Evolutionary conservation across 495 filamentous ascomycete genomes (phyloP), one percentile per base, ranked within the genome.

Genomic region (Acidiella bohemica): DNA sequence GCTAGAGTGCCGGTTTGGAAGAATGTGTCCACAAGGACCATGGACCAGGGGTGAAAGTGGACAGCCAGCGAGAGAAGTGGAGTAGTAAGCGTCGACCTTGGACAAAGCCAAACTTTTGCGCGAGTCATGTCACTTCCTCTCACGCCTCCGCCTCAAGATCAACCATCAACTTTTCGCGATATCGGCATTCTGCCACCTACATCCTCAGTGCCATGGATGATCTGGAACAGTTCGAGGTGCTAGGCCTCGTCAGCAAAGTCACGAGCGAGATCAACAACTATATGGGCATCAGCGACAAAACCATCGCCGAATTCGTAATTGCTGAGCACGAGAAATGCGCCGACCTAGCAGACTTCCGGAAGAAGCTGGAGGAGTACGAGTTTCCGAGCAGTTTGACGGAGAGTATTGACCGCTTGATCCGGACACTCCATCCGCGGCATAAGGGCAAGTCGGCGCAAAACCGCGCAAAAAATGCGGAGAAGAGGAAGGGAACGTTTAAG

Each of bases 241-340:
- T 96, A 44, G 92, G 84, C 46, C 75, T 97, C 42, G 86, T 96
- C 46, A 87, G 84, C 32, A 93, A 88, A 60, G 84, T 97, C 50
- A 93, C 84, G 25, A 84, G 78, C 22, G 90, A 97, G 64, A 67
- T 96, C 30, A 79, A 85, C 50, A 97, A 97, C 61, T 82, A 97
- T 62, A 62, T 97, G 39, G 85, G 88, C 23, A 78, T 95, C 53
- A 81, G 67, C 59, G 88, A 97, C 57, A 94, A 93, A 64, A 93
- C 84, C 1, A 67, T 96, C 13, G 86, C 90, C 36, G 90, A 96
- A 59, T 97, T 92, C 57, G 71, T 96, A 41, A 94, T 97, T 50
- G 82, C 78, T 45, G 82, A 92, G 50, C 84, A 93, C 51, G 55
- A 80, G 52, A 74, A 86, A 75, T 84, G 76, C 64, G 62, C 60